phyloP scores from a whole-genome alignment of 1,284 basidiomycete genomes.

The Abortiporus biennis region DNA sequence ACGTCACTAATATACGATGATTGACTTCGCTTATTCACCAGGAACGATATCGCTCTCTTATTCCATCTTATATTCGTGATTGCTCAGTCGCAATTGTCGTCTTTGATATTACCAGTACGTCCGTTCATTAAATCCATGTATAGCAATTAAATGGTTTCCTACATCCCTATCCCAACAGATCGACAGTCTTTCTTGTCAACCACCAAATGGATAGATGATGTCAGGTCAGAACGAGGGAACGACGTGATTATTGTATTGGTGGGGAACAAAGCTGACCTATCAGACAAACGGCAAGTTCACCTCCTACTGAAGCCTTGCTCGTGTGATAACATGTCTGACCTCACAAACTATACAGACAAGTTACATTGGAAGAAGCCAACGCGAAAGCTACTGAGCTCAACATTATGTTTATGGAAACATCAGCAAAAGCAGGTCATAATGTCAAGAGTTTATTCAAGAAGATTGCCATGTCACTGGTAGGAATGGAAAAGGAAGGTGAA shows the following conservation, averaged over 20 bases:
- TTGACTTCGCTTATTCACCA: constrained; percentile 31
- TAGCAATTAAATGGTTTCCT: not conserved
- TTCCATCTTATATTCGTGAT: constrained; percentile 98
- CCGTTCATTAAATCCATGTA: not conserved
- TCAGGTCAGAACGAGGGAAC: constrained; percentile 93
- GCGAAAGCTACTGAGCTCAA: constrained; percentile 88
- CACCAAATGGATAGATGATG: constrained; percentile 99
- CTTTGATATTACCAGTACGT: constrained; percentile 96
- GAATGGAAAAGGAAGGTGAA: constrained; percentile 83
- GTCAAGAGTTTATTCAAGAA: constrained; percentile 99
- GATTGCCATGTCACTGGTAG: constrained; percentile 96
- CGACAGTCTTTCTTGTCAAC: constrained; percentile 97
- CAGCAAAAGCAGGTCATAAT: constrained; percentile 98
- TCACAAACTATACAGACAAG: constrained; percentile 79
- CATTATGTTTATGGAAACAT: constrained; percentile 99
- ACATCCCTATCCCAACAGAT: constrained; percentile 42
- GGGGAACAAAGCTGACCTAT: constrained; percentile 98
- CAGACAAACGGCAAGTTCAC: constrained; percentile 77
- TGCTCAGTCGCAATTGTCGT: constrained; percentile 98
- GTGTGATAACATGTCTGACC: too few relatives aligned
- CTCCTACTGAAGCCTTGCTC: not conserved
- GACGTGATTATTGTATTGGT: constrained; percentile 99
- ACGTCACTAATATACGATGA: too few relatives aligned
- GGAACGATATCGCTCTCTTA: constrained; percentile 97
- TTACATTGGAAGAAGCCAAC: constrained; percentile 97